Conservation (phyloP, 2,329 filamentous ascomycete genomes). For the Ophiostoma quercus region DNA sequence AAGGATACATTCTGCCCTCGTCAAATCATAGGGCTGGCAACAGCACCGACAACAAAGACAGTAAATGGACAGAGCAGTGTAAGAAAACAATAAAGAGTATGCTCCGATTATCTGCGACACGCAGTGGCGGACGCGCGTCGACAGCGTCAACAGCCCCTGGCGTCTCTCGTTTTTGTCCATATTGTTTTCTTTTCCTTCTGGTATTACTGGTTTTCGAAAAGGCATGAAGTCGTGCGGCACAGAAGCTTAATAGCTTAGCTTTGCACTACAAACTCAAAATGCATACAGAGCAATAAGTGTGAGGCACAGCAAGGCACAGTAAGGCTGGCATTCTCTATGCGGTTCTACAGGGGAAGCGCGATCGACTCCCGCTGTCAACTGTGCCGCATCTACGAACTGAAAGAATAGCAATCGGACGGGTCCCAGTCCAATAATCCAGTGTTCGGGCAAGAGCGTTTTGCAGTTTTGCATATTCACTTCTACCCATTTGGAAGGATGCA, state of each 20-base stretch:
- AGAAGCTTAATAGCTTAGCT: not conserved
- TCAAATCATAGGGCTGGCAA: no score
- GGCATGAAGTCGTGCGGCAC: not conserved
- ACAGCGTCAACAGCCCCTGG: not conserved
- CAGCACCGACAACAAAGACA: no score
- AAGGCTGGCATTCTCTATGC: not conserved
- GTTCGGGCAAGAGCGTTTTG: not conserved
- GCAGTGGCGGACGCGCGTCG: not conserved
- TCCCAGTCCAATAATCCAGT: not conserved
- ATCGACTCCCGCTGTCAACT: conserved; percentile 1
- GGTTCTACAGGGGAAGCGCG: not conserved
- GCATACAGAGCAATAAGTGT: not conserved
- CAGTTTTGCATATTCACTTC: not conserved
- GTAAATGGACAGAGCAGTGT: no score
- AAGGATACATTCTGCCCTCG: not conserved
- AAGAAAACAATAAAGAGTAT: not conserved
- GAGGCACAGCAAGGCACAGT: conserved; percentile 3
- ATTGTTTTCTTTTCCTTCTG: no score
- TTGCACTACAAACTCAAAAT: not conserved
- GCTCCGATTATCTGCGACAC: not conserved
- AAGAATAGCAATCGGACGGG: not conserved
- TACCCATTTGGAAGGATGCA: not conserved
- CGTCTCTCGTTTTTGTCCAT: not conserved
- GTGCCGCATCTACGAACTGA: not conserved
- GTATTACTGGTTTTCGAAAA: not conserved